Base-by-base conservation (phyloP, 1,139 yeast genomes). In the Meyerozyma guilliermondii region DNA sequence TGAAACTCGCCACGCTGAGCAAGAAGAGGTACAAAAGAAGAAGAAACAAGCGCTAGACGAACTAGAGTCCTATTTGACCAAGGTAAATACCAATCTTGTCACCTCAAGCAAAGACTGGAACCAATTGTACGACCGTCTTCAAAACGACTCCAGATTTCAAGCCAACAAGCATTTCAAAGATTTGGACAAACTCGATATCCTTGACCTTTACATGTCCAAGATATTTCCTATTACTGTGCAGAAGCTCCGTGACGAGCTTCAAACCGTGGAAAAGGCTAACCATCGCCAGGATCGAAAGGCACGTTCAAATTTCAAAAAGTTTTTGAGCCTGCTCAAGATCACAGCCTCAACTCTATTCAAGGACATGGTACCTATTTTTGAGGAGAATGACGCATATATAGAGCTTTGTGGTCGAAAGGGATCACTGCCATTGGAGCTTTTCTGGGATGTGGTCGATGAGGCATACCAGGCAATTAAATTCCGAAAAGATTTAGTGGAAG, bases 331-430 rank as follows among this genome's bases (percentile, higher is more conserved):
- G 23, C 51, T 74, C 24, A 55, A 60, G 3, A 70, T 85, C 16
- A 71, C 65, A 17, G 80, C 85, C 2, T 76, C 73, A 42, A 70
- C 87, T 1, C 68, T 63, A 43, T 88, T 94, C 82, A 65, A 63
- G 43, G 81, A 81, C 22, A 56, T 87, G 6, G 68, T 78, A 31
- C 68, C 76, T 0, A 45, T 58, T 3, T 54, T 89, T 1, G 80
- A 79, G 50, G 74, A 76, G 24, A 84, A 84, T 46, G 72, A 68
- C 41, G 66, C 80, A 14, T 88, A 84, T 54, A 58, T 76, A 13
- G 80, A 75, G 18, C 53, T 88, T 35, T 74, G 89, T 46, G 96
- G 95, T 0, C 74, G 91, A 45, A 72, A 79, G 36, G 97, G 97
- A 0, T 88, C 97, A 0, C 73, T 81, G 1, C 86, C 96, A 0